Base-by-base conservation (phyloP, 176 grass and related monocot species). In the Carex myosuroides region DNA sequence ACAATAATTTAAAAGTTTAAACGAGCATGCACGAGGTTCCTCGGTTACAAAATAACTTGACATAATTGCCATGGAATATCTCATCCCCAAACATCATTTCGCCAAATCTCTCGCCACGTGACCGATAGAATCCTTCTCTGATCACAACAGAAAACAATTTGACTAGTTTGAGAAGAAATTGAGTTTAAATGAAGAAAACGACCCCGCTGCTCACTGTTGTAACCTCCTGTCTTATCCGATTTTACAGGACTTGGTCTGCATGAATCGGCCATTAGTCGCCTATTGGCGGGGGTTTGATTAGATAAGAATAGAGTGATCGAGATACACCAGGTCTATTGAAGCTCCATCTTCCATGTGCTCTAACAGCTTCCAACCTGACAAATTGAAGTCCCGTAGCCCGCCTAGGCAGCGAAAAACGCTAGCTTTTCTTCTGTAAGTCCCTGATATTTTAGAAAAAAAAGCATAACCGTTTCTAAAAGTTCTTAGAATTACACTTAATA, bases 111-210 rank as follows among this genome's bases (percentile, higher is more conserved):
- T n/a, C 7, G 18, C 20, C 79, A 81, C 79, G 57, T 81, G 37
- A 60, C 26, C 35, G 1, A 4, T 44, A 24, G 39, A 74, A 3
- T 55, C 79, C 33, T 44, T 60, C 30, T 81, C n/a, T 81, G 58
- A 42, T 21, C 77, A 80, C 4, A 82, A 81, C 44, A 80, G 60
- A 81, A 81, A 81, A 37, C 57, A 65, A 46, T 64, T 82, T 62
- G 57, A 82, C 59, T 82, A 64, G 13, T 41, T 32, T 32, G 24
- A 79, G 1, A 32, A 80, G n/a, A 18, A 58, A 17, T 42, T 10
- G 17, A 22, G 6, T 13, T 13, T 37, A 18, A 44, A 81, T 22
- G 26, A 64, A 16, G 35, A 46, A 46, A 82, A 66, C 2, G 55
- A 24, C 35, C 54, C 44, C 33, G 77, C 52, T 57, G 26, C 68